These are phyloP conservation scores for Plasmodium falciparum DNA, from an alignment of 169 alveolate species.

Conservation along the genomic window DNA sequence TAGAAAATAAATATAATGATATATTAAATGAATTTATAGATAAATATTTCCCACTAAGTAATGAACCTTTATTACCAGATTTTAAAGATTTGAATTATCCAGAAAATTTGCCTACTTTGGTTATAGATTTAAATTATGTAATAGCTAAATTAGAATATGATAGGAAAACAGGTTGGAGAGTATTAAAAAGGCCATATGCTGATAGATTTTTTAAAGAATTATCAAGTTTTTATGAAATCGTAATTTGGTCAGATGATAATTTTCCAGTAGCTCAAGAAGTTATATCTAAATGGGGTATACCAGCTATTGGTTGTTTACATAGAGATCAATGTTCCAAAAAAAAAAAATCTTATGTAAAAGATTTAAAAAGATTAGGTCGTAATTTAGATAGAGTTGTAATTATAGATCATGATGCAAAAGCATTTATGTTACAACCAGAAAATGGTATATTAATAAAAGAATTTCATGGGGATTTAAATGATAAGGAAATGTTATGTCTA, in stretches of 20 bases:
- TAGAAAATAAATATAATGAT: constrained; percentile 73
- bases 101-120: constrained; percentile 92
- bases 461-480: constrained; percentile 89
- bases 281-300: constrained; percentile 91
- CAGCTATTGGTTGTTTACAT: constrained; percentile 92
- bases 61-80: constrained; percentile 92
- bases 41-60: constrained; percentile 79
- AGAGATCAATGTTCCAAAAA: constrained; percentile 88
- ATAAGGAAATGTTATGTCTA: constrained; percentile 85
- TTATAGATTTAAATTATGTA: constrained; percentile 90
- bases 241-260: constrained; percentile 94
- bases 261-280: constrained; percentile 92
- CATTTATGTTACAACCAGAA: constrained; percentile 88
- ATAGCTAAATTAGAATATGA: constrained; percentile 90
- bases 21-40: constrained; percentile 64
- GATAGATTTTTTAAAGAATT: constrained; percentile 91
- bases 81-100: constrained; percentile 91
- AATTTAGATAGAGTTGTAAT: constrained; percentile 88
- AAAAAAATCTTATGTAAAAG: constrained; percentile 85
- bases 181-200: constrained; percentile 94
- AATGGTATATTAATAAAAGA: constrained; percentile 87
- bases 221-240: constrained; percentile 93
- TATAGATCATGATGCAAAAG: constrained; percentile 89
- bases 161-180: constrained; percentile 91
- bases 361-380: constrained; percentile 90